These are phyloP conservation scores for Neurospora sublineolata DNA, from an alignment of 495 filamentous ascomycete species.

Conservation along the genomic window DNA sequence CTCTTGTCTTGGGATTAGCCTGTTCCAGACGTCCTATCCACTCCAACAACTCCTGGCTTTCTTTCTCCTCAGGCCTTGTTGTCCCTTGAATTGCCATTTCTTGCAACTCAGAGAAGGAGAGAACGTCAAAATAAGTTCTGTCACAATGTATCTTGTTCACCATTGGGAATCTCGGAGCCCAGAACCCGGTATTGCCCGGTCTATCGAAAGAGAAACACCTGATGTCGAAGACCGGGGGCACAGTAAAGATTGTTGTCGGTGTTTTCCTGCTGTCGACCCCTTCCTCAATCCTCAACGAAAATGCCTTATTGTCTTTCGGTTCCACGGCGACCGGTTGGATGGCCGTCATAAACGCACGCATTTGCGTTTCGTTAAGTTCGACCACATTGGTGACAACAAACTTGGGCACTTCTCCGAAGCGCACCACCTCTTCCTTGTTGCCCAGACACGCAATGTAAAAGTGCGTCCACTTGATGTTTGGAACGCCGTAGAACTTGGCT, in stretches of 20 bases:
- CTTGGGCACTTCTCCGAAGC: slow-evolving; percentile 39
- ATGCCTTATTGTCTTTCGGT: slow-evolving; percentile 18
- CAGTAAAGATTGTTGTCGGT: slow-evolving; percentile 26
- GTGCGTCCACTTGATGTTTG: slow-evolving; percentile 56
- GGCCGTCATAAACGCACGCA: slow-evolving; percentile 22
- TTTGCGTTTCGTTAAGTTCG: slow-evolving; percentile 27
- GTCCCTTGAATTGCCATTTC: slow-evolving; percentile 28
- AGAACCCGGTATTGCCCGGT: slow-evolving; percentile 31
- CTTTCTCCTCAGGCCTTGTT: slow-evolving; percentile 35
- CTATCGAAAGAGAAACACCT: slow-evolving; percentile 38
- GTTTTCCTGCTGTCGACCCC: slow-evolving; percentile 25
- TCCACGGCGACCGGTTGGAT: slow-evolving; percentile 24
- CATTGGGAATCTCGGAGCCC: slow-evolving; percentile 34
- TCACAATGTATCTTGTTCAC: slow-evolving; percentile 39
- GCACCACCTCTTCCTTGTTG: slow-evolving; percentile 54
- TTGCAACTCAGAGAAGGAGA: slow-evolving; percentile 34
- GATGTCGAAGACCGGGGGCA: slow-evolving; percentile 35
- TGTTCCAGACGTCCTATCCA: slow-evolving; percentile 46
- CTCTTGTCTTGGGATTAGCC: slow-evolving; percentile 26
- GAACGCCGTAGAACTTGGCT: slow-evolving; percentile 35
- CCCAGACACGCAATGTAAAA: slow-evolving; percentile 69
- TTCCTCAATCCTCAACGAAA: slow-evolving; percentile 18
- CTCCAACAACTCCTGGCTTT: slow-evolving; percentile 37
- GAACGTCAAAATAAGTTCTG: slow-evolving; percentile 29
- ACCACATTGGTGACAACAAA: slow-evolving; percentile 52